Percentiles rank a stretch among this genome's conserved stretches.
Conservation (phyloP, 2,329 filamentous ascomycete genomes). For the Geosmithia morbida region DNA sequence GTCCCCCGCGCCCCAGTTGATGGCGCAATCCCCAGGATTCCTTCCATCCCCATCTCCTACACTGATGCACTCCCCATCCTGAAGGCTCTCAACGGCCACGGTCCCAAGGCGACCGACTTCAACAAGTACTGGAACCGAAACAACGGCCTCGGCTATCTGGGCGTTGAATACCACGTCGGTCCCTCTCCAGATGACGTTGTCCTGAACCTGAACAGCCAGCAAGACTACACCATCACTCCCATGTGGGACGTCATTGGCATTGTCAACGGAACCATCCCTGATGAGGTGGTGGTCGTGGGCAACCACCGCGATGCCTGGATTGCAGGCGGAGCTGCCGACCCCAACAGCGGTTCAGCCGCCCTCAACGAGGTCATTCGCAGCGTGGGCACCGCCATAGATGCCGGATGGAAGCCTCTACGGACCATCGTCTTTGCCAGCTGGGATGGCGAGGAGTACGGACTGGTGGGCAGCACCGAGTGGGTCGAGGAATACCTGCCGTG, state of each 20-base stretch:
- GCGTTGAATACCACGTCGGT: constrained; percentile 73
- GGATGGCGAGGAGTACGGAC: constrained; percentile 75
- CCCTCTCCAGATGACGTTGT: constrained; percentile 60
- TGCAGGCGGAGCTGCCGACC: constrained; percentile 69
- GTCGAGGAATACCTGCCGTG: constrained; percentile 80
- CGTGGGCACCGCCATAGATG: constrained; percentile 55
- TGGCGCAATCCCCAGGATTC: constrained; percentile 64
- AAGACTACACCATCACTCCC: constrained; percentile 69
- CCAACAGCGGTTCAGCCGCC: constrained; percentile 68
- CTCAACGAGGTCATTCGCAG: constrained; percentile 66
- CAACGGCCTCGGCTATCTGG: constrained; percentile 62
- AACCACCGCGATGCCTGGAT: constrained; percentile 90
- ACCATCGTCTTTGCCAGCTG: constrained; percentile 83
- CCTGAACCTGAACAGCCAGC: constrained; percentile 63
- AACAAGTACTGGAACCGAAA: constrained; percentile 56
- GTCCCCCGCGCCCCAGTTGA: constrained; percentile 60
- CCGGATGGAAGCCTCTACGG: constrained; percentile 48
- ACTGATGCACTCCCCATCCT: constrained; percentile 73
- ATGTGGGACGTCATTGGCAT: constrained; percentile 88
- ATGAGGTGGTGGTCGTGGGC: constrained; percentile 82
- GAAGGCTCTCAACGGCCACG: constrained; percentile 81
- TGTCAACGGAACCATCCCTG: constrained; percentile 72
- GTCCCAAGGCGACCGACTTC: constrained; percentile 62
- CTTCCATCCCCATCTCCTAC: constrained; percentile 85
- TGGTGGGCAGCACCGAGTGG: constrained; percentile 84